phyloP scores from a whole-genome alignment of 306 rosid species.

The Medicago lupulina region DNA sequence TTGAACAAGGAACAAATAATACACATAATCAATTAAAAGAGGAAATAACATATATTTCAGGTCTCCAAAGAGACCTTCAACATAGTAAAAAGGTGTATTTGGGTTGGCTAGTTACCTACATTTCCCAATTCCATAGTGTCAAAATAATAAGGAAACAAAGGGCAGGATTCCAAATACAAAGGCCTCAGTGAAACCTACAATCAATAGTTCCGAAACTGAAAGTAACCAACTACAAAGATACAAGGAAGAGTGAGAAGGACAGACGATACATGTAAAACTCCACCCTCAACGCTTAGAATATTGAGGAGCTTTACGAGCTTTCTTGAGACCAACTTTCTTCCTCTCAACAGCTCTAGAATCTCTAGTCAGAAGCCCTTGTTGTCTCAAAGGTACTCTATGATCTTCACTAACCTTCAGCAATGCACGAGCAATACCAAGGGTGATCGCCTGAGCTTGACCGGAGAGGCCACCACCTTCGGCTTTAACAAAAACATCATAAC shows the following conservation, averaged over 20 bases:
- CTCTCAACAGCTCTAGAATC: constrained; percentile 97
- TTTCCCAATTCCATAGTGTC: constrained; percentile 40
- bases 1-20: background rate
- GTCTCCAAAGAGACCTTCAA: background rate
- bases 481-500: constrained; percentile 88
- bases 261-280: constrained; percentile 32
- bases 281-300: constrained; percentile 86
- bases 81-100: background rate
- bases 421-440: constrained; percentile 96
- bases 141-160: constrained; percentile 21
- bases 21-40: background rate
- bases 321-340: constrained; percentile 93
- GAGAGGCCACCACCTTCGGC: constrained; percentile 96
- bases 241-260: constrained; percentile 4
- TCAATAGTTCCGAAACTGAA: constrained; percentile 31
- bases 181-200: constrained; percentile 28
- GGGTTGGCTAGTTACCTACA: constrained; percentile 31
- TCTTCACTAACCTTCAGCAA: constrained; percentile 83
- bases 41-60: background rate
- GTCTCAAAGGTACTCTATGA: constrained; percentile 80
- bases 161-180: constrained; percentile 35
- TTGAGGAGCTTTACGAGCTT: constrained; percentile 99
- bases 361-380: constrained; percentile 92
- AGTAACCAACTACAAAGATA: constrained; percentile 38
- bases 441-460: constrained; percentile 96